Percentiles rank a stretch among this genome's conserved stretches.
Evolutionary conservation across 78 protist genomes (phyloP).

Genomic region (Dictyostelium discoideum): DNA sequence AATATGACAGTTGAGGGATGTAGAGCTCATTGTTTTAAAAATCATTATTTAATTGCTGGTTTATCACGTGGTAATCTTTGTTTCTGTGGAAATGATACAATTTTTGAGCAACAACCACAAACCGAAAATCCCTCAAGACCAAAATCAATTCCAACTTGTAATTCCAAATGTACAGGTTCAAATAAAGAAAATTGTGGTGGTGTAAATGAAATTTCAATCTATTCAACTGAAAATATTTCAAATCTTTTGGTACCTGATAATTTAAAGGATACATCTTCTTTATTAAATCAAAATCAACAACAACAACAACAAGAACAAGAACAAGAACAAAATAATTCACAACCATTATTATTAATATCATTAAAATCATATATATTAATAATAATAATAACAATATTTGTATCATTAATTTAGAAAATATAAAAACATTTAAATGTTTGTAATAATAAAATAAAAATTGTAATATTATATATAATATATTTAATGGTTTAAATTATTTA

Average conservation of each 20-base stretch:
- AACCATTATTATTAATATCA: neutral
- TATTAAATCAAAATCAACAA: neutral
- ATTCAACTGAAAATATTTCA: neutral
- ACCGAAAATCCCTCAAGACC: neutral
- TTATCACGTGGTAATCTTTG: neutral
- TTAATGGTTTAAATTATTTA: too few species aligned
- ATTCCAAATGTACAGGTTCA: neutral
- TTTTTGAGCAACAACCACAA: neutral
- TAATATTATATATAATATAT: too few species aligned
- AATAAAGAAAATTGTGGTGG: constrained; percentile 12
- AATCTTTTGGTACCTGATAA: neutral
- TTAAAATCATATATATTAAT: neutral
- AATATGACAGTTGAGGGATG: constrained; percentile 19
- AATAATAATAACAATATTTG: neutral
- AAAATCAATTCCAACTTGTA: neutral
- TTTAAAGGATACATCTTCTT: neutral
- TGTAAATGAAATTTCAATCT: constrained; percentile 1
- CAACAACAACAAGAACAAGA: neutral
- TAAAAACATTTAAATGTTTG: too few species aligned
- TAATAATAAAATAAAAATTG: neutral
- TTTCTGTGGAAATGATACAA: constrained; percentile 22
- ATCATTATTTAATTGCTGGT: neutral
- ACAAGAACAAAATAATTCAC: neutral
- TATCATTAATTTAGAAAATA: neutral
- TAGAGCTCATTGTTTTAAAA: neutral